Conservation (phyloP, 2,329 filamentous ascomycete genomes). For the Capronia epimyces region DNA sequence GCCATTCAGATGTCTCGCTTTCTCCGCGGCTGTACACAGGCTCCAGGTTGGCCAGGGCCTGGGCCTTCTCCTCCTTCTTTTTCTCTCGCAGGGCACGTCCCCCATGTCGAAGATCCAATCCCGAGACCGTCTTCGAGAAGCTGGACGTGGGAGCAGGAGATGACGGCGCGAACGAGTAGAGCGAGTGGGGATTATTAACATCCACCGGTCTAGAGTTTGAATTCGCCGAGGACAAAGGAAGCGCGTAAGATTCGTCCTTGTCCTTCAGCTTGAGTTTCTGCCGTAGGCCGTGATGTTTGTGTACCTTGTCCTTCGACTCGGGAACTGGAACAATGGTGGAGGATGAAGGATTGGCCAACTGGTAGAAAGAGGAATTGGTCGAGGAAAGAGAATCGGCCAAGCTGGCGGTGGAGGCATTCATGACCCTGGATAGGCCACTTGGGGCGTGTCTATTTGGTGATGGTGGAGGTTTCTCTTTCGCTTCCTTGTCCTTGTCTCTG, state of each 20-base stretch:
- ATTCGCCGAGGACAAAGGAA: conserved; percentile 59
- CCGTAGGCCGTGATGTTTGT: conserved; percentile 59
- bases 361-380: conserved; percentile 55
- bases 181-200: conserved; percentile 56
- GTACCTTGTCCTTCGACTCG: conserved; percentile 41
- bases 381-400: conserved; percentile 51
- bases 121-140: conserved; percentile 78
- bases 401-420: conserved; percentile 58
- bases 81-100: conserved; percentile 73
- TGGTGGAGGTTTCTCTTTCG: conserved; percentile 49
- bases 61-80: conserved; percentile 63
- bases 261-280: conserved; percentile 62
- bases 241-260: conserved; percentile 52
- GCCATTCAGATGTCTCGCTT: conserved; percentile 29
- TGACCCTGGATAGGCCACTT: conserved; percentile 49
- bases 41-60: conserved; percentile 31
- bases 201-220: conserved; percentile 61
- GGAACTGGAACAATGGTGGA: conserved; percentile 45
- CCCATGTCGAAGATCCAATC: conserved; percentile 71
- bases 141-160: conserved; percentile 54
- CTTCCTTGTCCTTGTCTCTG: conserved; percentile 50
- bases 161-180: conserved; percentile 62
- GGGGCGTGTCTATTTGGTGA: conserved; percentile 55
- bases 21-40: conserved; percentile 29
- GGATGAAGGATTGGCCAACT: conserved; percentile 55